These are phyloP conservation scores for Russula earlei DNA, from an alignment of 768 basidiomycete genomes.

Conservation along the genomic window DNA sequence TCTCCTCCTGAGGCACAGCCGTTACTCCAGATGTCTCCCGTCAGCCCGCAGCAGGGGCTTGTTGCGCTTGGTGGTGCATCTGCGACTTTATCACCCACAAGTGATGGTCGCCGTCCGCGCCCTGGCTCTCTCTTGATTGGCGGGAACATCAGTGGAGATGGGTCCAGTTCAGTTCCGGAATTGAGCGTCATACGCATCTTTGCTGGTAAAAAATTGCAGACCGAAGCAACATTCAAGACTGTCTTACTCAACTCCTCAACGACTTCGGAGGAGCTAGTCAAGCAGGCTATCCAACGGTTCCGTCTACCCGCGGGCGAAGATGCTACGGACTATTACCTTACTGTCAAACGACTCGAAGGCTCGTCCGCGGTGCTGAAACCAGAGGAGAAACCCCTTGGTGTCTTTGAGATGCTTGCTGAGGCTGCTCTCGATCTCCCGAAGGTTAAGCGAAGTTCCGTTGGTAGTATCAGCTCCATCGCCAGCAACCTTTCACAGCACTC, in stretches of 20 bases:
- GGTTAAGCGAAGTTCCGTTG: constrained; percentile 88
- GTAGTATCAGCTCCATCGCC: constrained; percentile 87
- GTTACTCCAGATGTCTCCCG: constrained; percentile 69
- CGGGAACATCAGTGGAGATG: constrained; percentile 48
- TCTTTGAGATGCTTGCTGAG: constrained; percentile 80
- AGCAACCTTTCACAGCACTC: constrained; percentile 92
- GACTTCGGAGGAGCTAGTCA: constrained; percentile 72
- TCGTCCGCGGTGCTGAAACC: constrained; percentile 64
- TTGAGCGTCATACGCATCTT: constrained; percentile 95
- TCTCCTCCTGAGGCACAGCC: constrained; percentile 67
- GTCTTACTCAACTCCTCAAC: constrained; percentile 86
- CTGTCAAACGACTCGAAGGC: constrained; percentile 88
- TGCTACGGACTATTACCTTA: constrained; percentile 69
- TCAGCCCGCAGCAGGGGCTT: constrained; percentile 48
- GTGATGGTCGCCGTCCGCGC: constrained; percentile 41
- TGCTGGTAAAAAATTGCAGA: constrained; percentile 81
- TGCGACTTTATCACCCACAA: constrained; percentile 37
- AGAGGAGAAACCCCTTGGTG: constrained; percentile 73
- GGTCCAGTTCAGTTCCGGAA: constrained; percentile 59
- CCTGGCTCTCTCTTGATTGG: constrained; percentile 73
- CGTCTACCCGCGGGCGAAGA: constrained; percentile 56
- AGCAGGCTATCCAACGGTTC: constrained; percentile 93
- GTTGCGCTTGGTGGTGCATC: constrained; percentile 32
- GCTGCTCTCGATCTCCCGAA: constrained; percentile 74
- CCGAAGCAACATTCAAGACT: constrained; percentile 97